A percentile compares a stretch with the other conserved stretches of the same genome.
These are phyloP conservation scores for Geotrichum siamense DNA, from an alignment of 1,139 yeast genomes.

Conservation along the genomic window DNA sequence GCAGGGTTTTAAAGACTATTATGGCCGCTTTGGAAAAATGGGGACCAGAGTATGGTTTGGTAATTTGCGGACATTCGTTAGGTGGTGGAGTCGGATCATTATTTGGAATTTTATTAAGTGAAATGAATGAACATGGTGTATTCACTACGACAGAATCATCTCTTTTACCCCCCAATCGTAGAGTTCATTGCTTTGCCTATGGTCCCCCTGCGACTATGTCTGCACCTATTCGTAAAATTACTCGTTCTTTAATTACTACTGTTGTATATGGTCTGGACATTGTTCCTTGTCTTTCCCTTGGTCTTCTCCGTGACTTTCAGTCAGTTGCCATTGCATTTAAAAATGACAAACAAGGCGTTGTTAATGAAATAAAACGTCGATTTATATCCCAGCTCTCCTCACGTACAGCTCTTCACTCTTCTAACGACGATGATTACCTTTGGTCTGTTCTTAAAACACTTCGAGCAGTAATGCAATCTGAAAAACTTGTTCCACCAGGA, in stretches of 20 bases:
- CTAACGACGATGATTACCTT: constrained; percentile 30
- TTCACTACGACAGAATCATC: constrained; percentile 10
- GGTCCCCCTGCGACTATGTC: constrained; percentile 35
- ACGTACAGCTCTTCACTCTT: constrained; percentile 25
- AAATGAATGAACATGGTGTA: constrained; percentile 18
- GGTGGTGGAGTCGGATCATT: constrained; percentile 37
- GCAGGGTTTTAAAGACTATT: constrained; percentile 29
- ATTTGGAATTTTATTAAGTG: constrained; percentile 30
- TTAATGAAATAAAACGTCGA: constrained; percentile 27
- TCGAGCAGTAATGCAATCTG: constrained; percentile 31
- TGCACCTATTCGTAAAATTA: constrained; percentile 26
- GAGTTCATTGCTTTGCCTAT: constrained; percentile 32
- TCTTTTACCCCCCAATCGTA: constrained; percentile 26
- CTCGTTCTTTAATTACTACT: constrained; percentile 29
- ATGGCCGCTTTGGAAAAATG: constrained; percentile 25
- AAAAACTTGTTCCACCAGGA: constrained; percentile 35
- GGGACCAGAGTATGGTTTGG: constrained; percentile 31
- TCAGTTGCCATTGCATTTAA: constrained; percentile 29
- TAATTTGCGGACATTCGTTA: constrained; percentile 35
- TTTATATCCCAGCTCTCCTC: constrained; percentile 29
- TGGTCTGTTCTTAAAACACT: constrained; percentile 28
- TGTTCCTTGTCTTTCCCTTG: constrained; percentile 34
- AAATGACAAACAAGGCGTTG: constrained; percentile 29
- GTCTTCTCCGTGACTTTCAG: constrained; percentile 33
- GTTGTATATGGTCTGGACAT: constrained; percentile 34